Base-by-base conservation (phyloP, 805 yeast genomes). In the Sungouiozyma ichnusensis region DNA sequence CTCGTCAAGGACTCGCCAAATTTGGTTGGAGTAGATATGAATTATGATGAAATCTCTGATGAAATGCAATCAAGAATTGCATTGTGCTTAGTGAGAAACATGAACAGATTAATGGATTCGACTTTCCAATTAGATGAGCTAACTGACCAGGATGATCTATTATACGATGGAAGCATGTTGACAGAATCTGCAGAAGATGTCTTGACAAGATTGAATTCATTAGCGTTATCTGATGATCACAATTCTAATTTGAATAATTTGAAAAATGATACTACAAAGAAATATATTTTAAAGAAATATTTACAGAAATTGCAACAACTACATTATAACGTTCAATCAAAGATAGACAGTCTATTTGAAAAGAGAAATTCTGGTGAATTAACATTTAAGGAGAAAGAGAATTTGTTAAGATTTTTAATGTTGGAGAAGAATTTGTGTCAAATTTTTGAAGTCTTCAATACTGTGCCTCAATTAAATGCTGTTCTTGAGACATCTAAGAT, bases 21-120 rank as follows among this genome's bases (percentile, higher is more conserved):
- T 15, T 64, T 87, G 39, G 75, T 78, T 40, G 76, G 78, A 7
- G 60, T 85, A 33, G 92, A 82, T 49, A 67, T 83, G 41, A 90
- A 84, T 51, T 70, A 71, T 44, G 78, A 71, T 17, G 62, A 67
- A 16, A 69, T 83, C 48, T 79, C 87, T 13, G 74, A 72, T 41
- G 67, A 71, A 38, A 71, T 81, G 48, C 77, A 75, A 52, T 84
- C 85, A 36, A 74, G 78, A 52, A 73, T 87, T 42, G 92, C 94
- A 1, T 71, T 84, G 37, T 78, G 82, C 51, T 76, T 92, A 37
- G 79, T 87, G 81, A 74, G 81, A 52, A 88, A 88, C 60, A 80
- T 86, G 81, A 86, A 80, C 51, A 61, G 66, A 35, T 66, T 73
- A n/a, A 62, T 81, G 45, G 62, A 63, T 29, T 49, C 61, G 14